phyloP scores from a whole-genome alignment of 2,329 filamentous ascomycete genomes.

The Botryotinia narcissicola region DNA sequence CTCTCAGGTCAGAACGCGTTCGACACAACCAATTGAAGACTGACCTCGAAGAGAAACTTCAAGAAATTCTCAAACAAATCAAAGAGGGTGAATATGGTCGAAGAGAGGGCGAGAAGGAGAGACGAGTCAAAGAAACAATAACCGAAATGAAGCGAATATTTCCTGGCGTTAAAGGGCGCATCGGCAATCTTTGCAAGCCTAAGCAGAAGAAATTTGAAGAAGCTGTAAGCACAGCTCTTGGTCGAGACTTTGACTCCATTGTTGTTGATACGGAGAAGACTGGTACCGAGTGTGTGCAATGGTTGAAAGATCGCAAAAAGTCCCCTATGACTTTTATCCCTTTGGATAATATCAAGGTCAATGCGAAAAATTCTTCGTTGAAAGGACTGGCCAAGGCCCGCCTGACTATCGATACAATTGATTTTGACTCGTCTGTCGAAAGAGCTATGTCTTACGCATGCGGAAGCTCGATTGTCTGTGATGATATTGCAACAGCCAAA shows the following conservation, averaged over 20 bases:
- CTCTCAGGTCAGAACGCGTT: slow-evolving; percentile 77
- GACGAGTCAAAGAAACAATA: slow-evolving; percentile 77
- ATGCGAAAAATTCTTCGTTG: slow-evolving; percentile 81
- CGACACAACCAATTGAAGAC: slow-evolving; percentile 78
- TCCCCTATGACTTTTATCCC: slow-evolving; percentile 92
- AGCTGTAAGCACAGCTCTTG: slow-evolving; percentile 87
- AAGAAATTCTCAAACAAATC: slow-evolving; percentile 77
- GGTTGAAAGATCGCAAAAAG: slow-evolving; percentile 85
- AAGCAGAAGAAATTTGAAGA: slow-evolving; percentile 97
- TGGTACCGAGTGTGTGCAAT: slow-evolving; percentile 89
- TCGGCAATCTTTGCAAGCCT: slow-evolving; percentile 89
- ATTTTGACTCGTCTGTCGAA: slow-evolving; percentile 84
- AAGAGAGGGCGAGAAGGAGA: slow-evolving; percentile 80
- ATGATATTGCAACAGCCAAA: slow-evolving; percentile 81
- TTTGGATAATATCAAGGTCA: slow-evolving; percentile 95
- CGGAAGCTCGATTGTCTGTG: slow-evolving; percentile 91
- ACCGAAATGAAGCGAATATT: slow-evolving; percentile 85
- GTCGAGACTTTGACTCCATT: slow-evolving; percentile 89
- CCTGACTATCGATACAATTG: slow-evolving; percentile 91
- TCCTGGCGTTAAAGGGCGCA: slow-evolving; percentile 83
- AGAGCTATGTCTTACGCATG: slow-evolving; percentile 94
- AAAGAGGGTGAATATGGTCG: slow-evolving; percentile 80
- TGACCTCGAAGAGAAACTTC: slow-evolving; percentile 88
- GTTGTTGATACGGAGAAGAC: slow-evolving; percentile 95
- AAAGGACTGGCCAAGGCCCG: slow-evolving; percentile 85